These are phyloP conservation scores for Pulveroboletus frians DNA, from an alignment of 768 basidiomycete species.

Conservation along the genomic window DNA sequence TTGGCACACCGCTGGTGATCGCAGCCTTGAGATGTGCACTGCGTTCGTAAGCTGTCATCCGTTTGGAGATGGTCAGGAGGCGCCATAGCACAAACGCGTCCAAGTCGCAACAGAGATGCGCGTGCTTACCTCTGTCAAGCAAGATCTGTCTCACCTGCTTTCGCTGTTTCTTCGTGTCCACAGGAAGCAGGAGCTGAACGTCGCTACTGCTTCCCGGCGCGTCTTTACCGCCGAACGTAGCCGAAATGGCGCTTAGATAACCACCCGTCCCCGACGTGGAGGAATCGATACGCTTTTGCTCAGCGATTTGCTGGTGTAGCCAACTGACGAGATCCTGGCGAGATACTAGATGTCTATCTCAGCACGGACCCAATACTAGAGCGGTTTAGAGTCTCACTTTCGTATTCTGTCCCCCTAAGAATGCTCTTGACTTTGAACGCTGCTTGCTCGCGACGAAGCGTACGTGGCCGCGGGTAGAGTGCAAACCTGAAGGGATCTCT, in stretches of 20 bases:
- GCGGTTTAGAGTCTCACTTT: conserved; percentile 37
- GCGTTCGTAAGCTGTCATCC: conserved; percentile 59
- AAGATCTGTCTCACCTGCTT: conserved; percentile 68
- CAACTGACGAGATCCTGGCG: conserved; percentile 68
- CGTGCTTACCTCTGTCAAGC: conserved; percentile 53
- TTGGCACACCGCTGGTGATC: conserved; percentile 56
- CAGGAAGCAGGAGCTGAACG: conserved; percentile 61
- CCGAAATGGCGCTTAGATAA: conserved; percentile 36
- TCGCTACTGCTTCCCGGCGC: conserved; percentile 33
- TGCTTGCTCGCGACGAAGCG: conserved; percentile 51
- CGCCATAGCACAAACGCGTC: background rate
- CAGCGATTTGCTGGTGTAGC: conserved; percentile 72
- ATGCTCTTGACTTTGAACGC: conserved; percentile 84
- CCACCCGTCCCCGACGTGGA: conserved; percentile 54
- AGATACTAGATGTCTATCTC: conserved; percentile 40
- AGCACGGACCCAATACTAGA: background rate
- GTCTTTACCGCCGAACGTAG: conserved; percentile 33
- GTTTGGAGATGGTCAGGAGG: background rate
- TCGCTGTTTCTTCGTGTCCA: conserved; percentile 68
- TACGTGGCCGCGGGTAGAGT: conserved; percentile 51
- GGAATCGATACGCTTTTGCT: conserved; percentile 72
- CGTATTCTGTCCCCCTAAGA: conserved; percentile 70
- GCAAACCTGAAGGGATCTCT: conserved; percentile 46
- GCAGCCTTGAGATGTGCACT: conserved; percentile 52
- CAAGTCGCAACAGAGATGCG: background rate